Evolutionary conservation across 2,329 filamentous ascomycete genomes (phyloP).

Genomic region (Bipolaris oryzae): DNA sequence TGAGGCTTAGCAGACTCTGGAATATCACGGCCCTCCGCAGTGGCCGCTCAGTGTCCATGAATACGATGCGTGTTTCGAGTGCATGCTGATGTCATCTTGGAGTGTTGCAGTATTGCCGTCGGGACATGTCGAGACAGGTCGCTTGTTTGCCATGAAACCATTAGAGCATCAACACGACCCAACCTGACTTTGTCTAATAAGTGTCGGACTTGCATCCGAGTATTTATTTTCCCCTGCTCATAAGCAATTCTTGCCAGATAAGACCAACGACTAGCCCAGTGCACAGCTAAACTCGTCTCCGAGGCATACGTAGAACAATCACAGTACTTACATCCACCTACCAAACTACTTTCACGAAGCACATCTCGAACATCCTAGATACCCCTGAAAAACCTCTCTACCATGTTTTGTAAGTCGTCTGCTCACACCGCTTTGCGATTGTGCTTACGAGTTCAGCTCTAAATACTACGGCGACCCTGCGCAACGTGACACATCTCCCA

Average conservation of each 20-base stretch:
- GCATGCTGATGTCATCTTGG: neutral
- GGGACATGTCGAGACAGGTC: constrained; percentile 8
- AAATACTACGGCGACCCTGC: constrained; percentile 40
- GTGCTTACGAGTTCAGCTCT: constrained; percentile 31
- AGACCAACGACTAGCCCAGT: neutral
- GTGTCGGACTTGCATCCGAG: neutral
- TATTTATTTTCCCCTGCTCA: neutral
- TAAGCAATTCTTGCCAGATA: neutral
- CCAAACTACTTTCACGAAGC: neutral
- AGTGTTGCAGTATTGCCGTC: neutral
- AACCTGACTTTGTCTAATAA: neutral
- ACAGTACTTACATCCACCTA: neutral
- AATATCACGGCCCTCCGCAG: neutral
- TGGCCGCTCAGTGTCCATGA: neutral
- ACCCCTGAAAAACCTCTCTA: neutral
- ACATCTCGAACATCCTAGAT: neutral
- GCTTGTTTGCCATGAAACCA: constrained; percentile 15
- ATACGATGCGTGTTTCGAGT: neutral
- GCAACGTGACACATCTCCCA: constrained; percentile 44
- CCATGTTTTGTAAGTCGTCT: constrained; percentile 40
- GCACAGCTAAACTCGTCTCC: neutral
- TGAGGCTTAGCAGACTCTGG: no score
- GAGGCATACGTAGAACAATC: neutral
- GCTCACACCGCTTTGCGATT: neutral
- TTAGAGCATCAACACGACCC: constrained; percentile 8